Percentiles rank a stretch among this genome's conserved stretches.
phyloP scores from a whole-genome alignment of 495 filamentous ascomycete species.

The Neurospora tetrasperma region DNA sequence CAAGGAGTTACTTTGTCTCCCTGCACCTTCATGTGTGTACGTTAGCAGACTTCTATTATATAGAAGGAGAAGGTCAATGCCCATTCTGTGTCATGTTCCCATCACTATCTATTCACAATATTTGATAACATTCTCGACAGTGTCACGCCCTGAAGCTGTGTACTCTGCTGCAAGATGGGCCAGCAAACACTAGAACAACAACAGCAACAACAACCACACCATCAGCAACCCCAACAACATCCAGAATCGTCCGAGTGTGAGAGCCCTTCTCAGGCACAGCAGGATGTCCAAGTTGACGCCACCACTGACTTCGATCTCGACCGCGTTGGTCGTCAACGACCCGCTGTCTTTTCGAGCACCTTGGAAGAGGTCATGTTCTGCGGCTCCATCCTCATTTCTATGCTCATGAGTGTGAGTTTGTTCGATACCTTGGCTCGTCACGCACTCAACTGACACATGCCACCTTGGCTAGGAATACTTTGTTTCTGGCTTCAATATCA shows the following conservation, averaged over 20 bases:
- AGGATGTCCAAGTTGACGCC: neutral
- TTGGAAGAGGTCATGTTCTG: constrained; percentile 61
- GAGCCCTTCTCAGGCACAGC: neutral
- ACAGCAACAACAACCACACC: neutral
- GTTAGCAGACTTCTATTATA: neutral
- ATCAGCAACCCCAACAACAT: neutral
- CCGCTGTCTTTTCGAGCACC: constrained; percentile 48
- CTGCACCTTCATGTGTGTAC: neutral
- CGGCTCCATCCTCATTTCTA: constrained; percentile 62
- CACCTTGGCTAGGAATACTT: constrained; percentile 55
- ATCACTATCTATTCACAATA: neutral
- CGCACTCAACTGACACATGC: neutral
- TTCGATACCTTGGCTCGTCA: neutral
- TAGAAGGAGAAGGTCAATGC: neutral
- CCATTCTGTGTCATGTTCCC: neutral
- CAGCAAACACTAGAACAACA: neutral
- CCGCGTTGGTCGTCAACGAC: constrained; percentile 59
- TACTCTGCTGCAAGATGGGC: neutral
- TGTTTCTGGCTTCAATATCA: constrained; percentile 76
- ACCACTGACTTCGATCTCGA: constrained; percentile 40
- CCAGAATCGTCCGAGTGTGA: neutral
- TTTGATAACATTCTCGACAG: neutral
- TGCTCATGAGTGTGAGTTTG: constrained; percentile 54
- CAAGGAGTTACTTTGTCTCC: neutral
- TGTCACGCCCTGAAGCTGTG: neutral